These are phyloP conservation scores for Diospyros lotus DNA, from an alignment of 148 eudicot species.

Conservation along the genomic window DNA sequence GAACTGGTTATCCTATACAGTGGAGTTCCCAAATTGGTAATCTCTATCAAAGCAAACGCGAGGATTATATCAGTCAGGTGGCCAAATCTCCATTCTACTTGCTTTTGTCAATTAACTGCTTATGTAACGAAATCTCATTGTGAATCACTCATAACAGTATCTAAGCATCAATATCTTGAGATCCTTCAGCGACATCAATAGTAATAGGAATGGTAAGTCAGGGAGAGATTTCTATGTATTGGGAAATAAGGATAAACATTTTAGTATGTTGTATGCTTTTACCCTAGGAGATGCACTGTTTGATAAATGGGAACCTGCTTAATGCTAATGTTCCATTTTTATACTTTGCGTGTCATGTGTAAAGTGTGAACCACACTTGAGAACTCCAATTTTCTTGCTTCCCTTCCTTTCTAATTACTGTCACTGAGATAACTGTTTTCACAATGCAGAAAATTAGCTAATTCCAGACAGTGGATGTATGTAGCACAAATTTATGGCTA, in stretches of 20 bases:
- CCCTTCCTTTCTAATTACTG: background rate
- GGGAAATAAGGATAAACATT: no score
- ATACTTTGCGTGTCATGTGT: background rate
- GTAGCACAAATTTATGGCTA: conserved; percentile 41
- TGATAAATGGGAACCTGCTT: background rate
- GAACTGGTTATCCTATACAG: background rate
- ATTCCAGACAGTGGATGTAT: conserved; percentile 4
- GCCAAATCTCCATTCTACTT: background rate
- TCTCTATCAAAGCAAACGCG: background rate
- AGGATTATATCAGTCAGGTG: background rate
- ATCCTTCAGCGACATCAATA: no score
- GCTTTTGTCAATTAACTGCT: no score
- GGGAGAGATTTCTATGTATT: no score
- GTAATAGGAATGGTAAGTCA: no score
- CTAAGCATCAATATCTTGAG: no score
- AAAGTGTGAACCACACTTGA: background rate
- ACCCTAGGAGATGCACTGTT: background rate
- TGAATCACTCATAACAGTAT: no score
- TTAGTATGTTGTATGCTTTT: background rate
- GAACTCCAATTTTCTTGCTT: background rate
- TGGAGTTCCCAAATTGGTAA: background rate
- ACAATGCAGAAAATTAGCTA: conserved; percentile 11
- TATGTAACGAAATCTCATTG: no score
- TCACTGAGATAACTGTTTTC: background rate
- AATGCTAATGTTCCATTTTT: background rate